Percentiles rank a stretch among this genome's conserved stretches.
Evolutionary conservation across 768 basidiomycete genomes (phyloP).

Genomic region (Agaricus bisporus): DNA sequence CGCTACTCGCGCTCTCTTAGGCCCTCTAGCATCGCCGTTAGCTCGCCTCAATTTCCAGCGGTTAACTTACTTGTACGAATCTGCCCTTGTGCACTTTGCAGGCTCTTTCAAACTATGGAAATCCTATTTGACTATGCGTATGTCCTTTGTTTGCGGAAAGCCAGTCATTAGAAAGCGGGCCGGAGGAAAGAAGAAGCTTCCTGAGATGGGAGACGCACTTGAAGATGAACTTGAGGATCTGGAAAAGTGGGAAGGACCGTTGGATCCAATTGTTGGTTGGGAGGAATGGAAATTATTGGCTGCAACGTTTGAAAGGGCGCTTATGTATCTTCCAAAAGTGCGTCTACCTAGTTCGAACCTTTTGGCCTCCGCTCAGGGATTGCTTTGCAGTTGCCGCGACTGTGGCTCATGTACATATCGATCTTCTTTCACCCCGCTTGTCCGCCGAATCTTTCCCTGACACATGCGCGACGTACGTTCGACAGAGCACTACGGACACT

Average conservation of each 20-base stretch:
- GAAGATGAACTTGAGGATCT: conserved; percentile 78
- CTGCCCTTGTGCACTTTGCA: conserved; percentile 83
- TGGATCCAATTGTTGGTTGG: conserved; percentile 90
- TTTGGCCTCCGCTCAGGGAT: conserved; percentile 1
- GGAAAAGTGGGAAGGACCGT: conserved; percentile 79
- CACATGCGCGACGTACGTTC: conserved; percentile 90
- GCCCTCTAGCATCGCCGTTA: conserved; percentile 68
- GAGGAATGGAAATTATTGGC: conserved; percentile 92
- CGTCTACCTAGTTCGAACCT: conserved; percentile 19
- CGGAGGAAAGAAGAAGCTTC: conserved; percentile 87
- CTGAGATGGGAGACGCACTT: conserved; percentile 84
- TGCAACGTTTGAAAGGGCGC: conserved; percentile 83
- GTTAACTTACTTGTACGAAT: conserved; percentile 89
- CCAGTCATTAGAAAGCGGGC: conserved; percentile 65
- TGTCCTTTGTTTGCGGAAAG: conserved; percentile 82
- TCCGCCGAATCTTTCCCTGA: conserved; percentile 75
- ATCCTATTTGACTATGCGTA: conserved; percentile 78
- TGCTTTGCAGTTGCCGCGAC: conserved; percentile 66
- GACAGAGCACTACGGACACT: conserved; percentile 92
- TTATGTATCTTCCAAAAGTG: conserved; percentile 93
- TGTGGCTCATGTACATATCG: conserved; percentile 93
- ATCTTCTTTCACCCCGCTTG: conserved; percentile 87
- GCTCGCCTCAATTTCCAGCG: conserved; percentile 76
- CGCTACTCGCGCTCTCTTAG: conserved; percentile 57
- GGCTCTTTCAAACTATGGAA: conserved; percentile 95